A percentile compares a stretch with the other conserved stretches of the same genome.
phyloP scores from a whole-genome alignment of 2,329 filamentous ascomycete genomes.

The Sporothrix brasiliensis region DNA sequence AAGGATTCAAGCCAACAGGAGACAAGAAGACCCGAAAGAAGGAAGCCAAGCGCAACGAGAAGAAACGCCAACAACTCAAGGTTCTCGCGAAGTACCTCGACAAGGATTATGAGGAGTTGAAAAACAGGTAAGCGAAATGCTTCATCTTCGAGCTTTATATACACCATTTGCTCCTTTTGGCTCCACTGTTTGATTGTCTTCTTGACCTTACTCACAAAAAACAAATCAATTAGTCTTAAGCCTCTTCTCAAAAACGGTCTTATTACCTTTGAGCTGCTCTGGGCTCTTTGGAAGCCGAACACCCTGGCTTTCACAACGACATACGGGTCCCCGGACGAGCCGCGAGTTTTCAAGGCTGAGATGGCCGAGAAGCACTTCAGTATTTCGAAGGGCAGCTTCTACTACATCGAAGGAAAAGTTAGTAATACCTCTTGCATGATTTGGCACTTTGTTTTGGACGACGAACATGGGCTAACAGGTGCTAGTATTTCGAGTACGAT shows the following conservation, averaged over 20 bases:
- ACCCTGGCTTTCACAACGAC: constrained; percentile 77
- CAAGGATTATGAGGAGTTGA: constrained; percentile 75
- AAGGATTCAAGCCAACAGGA: constrained; percentile 55
- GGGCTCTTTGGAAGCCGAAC: constrained; percentile 87
- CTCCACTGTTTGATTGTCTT: neutral
- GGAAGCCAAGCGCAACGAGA: constrained; percentile 58
- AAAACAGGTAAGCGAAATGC: constrained; percentile 56
- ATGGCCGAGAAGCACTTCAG: constrained; percentile 69
- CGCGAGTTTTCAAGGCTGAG: constrained; percentile 80
- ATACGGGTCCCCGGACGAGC: constrained; percentile 75
- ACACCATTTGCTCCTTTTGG: neutral
- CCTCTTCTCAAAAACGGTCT: constrained; percentile 79
- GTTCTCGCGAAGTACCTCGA: constrained; percentile 50
- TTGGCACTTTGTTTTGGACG: no score
- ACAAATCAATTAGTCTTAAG: constrained; percentile 59
- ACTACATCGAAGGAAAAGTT: constrained; percentile 70
- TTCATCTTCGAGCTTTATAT: no score
- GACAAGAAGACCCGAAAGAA: constrained; percentile 63
- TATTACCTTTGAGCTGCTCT: constrained; percentile 85
- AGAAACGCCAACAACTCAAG: constrained; percentile 68
- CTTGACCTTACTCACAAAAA: neutral
- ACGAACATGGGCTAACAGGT: neutral
- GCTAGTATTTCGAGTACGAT: constrained; percentile 79
- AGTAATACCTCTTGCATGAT: constrained; percentile 5
- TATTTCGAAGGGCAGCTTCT: constrained; percentile 74